phyloP scores from a whole-genome alignment of 164 flowering plant genomes.

The Dillenia turbinata region DNA sequence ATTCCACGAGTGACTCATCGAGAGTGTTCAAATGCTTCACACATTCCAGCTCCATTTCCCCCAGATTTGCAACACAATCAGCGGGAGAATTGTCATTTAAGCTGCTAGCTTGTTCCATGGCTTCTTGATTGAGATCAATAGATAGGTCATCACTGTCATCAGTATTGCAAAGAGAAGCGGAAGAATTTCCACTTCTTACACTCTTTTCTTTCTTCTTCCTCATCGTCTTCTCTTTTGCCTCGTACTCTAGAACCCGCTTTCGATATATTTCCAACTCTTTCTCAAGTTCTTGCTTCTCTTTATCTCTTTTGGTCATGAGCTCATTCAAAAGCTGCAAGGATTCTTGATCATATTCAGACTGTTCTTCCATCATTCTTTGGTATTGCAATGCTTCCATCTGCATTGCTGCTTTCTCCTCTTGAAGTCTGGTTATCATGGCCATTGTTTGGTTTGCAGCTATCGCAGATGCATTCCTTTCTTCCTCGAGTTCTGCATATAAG shows the following conservation, averaged over 20 bases:
- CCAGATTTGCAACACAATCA: constrained; percentile 57
- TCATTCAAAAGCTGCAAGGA: constrained; percentile 81
- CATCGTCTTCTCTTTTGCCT: constrained; percentile 43
- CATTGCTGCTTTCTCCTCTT: constrained; percentile 91
- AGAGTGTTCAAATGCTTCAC: too few species aligned
- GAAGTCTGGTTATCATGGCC: constrained; percentile 96
- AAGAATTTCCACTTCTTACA: constrained; percentile 42
- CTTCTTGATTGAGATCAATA: constrained; percentile 54
- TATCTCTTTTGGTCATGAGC: constrained; percentile 80
- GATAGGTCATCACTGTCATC: constrained; percentile 70
- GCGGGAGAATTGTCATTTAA: constrained; percentile 38
- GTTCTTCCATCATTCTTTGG: constrained; percentile 98
- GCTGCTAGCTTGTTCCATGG: constrained; percentile 34
- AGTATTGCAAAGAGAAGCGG: constrained; percentile 46
- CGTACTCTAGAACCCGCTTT: constrained; percentile 48
- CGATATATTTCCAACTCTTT: constrained; percentile 53
- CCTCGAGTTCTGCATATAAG: constrained; percentile 76
- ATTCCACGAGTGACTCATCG: constrained; percentile 48
- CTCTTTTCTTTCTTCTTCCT: constrained; percentile 35
- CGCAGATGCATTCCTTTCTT: constrained; percentile 89
- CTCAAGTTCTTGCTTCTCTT: constrained; percentile 73
- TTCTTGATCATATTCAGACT: constrained; percentile 86
- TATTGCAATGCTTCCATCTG: constrained; percentile 94
- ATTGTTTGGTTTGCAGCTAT: constrained; percentile 84
- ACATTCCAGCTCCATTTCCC: constrained; percentile 10